These are phyloP conservation scores for Candida boleticola DNA, from an alignment of 805 yeast species.

Conservation along the genomic window DNA sequence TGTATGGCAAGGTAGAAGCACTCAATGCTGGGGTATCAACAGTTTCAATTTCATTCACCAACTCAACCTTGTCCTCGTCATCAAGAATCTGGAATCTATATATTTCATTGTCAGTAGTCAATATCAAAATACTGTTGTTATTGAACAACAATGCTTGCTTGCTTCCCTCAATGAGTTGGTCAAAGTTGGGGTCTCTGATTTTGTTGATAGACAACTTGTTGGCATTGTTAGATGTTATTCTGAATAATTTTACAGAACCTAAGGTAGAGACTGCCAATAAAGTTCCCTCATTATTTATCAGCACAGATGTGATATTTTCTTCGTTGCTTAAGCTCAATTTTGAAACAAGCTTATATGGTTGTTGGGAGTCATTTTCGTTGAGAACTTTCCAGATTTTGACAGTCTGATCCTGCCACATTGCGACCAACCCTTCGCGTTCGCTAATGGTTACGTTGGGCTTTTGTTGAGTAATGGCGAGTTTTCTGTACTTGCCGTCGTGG, in stretches of 20 bases:
- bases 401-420: slow-evolving; percentile 79
- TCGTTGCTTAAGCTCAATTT: slow-evolving; percentile 70
- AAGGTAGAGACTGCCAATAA: slow-evolving; percentile 71
- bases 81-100: slow-evolving; percentile 40
- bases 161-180: slow-evolving; percentile 53
- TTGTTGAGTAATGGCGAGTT: slow-evolving; percentile 63
- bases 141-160: slow-evolving; percentile 46
- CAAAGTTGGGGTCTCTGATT: slow-evolving; percentile 43
- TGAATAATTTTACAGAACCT: slow-evolving; percentile 65
- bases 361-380: slow-evolving; percentile 22
- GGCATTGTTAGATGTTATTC: slow-evolving; percentile 32
- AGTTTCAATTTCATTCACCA: slow-evolving; percentile 43
- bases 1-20: slow-evolving; percentile 15
- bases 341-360: slow-evolving; percentile 56
- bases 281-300: slow-evolving; percentile 62
- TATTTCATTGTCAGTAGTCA: slow-evolving; percentile 63
- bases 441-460: slow-evolving; percentile 51
- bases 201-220: slow-evolving; percentile 51
- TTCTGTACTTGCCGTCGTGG: slow-evolving; percentile 67
- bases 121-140: slow-evolving; percentile 44
- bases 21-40: slow-evolving; percentile 4
- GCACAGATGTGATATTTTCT: slow-evolving; percentile 72
- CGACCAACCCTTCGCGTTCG: slow-evolving; percentile 48
- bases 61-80: slow-evolving; percentile 25
- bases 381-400: slow-evolving; percentile 77